Evolutionary conservation across 2,329 filamentous ascomycete genomes (phyloP).

Genomic region (Hyphodiscus sp.): DNA sequence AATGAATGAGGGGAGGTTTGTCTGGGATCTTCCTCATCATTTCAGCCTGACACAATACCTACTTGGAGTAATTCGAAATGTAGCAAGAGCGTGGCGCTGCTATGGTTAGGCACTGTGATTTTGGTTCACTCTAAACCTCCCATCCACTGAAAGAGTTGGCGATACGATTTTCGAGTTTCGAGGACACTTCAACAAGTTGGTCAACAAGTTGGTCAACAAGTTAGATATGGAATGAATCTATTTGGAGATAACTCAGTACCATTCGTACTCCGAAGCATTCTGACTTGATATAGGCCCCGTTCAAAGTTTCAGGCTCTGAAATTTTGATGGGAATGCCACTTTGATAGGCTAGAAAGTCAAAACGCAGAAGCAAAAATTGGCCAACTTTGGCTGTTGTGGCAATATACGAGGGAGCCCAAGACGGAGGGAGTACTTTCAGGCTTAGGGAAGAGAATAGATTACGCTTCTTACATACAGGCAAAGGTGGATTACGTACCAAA

Average conservation of each 20-base stretch:
- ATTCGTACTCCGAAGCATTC: not conserved
- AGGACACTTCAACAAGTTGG: not conserved
- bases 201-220: not conserved
- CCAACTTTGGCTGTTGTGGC: too few species aligned
- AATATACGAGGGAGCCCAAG: too few species aligned
- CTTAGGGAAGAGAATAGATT: not conserved
- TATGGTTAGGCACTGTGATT: not conserved
- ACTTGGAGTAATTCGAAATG: not conserved
- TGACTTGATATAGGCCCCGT: not conserved
- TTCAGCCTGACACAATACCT: not conserved
- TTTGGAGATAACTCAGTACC: not conserved
- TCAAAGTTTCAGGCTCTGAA: too few species aligned
- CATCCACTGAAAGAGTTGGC: not conserved
- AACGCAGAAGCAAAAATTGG: too few species aligned
- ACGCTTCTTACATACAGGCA: not conserved
- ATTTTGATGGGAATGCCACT: too few species aligned
- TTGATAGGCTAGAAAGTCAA: too few species aligned
- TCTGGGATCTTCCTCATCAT: not conserved
- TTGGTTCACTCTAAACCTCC: too few species aligned
- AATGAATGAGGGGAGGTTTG: not conserved
- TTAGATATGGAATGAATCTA: too few species aligned
- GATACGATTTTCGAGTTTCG: not conserved
- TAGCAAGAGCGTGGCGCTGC: not conserved
- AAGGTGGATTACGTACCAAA: not conserved
- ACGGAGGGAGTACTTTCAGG: not conserved